Percentiles rank a stretch among this genome's conserved stretches.
Evolutionary conservation across 163 green algal genomes (phyloP).

Genomic region (Volvox carteri): DNA sequence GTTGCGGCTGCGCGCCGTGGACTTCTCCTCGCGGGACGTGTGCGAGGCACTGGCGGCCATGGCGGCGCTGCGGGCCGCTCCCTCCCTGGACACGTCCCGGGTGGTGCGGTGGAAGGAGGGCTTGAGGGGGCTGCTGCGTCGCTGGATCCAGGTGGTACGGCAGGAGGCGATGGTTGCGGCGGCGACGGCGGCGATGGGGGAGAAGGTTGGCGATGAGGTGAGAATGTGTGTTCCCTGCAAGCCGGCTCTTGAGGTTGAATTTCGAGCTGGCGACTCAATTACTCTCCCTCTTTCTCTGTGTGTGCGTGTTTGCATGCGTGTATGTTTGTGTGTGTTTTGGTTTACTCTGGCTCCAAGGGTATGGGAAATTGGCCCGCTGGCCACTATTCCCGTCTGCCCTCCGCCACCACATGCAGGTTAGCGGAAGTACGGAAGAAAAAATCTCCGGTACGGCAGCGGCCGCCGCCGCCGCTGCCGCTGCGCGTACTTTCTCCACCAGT

Average conservation of each 20-base stretch:
- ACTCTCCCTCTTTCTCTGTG: too few species aligned
- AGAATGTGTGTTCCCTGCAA: too few species aligned
- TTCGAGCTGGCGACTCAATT: too few species aligned
- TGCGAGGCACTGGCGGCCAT: slow-evolving; percentile 30
- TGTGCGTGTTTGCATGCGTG: too few species aligned
- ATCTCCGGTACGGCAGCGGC: too few species aligned
- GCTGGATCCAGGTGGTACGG: slow-evolving; percentile 33
- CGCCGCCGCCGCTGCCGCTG: neutral
- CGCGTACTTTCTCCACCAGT: slow-evolving; percentile 3
- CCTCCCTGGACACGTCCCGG: neutral
- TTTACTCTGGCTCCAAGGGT: too few species aligned
- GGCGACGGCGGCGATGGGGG: neutral
- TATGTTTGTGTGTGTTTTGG: too few species aligned
- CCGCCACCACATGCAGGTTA: too few species aligned
- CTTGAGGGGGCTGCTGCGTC: slow-evolving; percentile 34
- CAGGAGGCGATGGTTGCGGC: neutral
- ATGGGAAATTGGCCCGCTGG: too few species aligned
- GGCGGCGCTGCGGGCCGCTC: slow-evolving; percentile 23
- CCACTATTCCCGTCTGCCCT: too few species aligned
- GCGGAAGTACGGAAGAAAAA: too few species aligned
- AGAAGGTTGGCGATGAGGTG: neutral
- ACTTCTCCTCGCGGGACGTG: slow-evolving; percentile 19
- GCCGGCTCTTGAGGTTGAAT: too few species aligned
- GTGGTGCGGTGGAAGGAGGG: slow-evolving; percentile 36
- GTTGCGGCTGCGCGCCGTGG: neutral